Base-by-base conservation (phyloP, 352 stramenopile genomes). In the Phytophthora fragariaefolia region DNA sequence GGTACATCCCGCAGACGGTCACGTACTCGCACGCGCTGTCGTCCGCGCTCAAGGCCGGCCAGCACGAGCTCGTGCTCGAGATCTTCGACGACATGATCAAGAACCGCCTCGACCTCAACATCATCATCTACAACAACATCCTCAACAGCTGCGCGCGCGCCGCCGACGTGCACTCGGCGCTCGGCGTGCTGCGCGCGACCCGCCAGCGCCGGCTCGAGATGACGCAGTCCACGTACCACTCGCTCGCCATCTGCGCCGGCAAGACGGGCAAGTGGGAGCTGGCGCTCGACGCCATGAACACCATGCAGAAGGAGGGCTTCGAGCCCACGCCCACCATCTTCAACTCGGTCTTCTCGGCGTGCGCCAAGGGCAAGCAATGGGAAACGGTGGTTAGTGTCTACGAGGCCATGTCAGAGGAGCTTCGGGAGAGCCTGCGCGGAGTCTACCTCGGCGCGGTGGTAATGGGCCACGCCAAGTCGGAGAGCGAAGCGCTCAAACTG, bases 61-160 rank as follows among this genome's bases (percentile, higher is more conserved):
- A 92, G 56, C 87, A 96, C 56, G 87, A 93, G 62, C 74, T 96
- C 18, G 87, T 96, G 71, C 83, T 96, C 34, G 83, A 96, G 71
- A 93, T 96, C 58, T 96, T 96, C 61, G 85, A 93, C 66, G 87
- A 96, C 54, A 91, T 96, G 83, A 73, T 96, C 38, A 76, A 71
- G 49, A 82, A 94, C 63, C 79, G 83, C 22, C 69, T 92, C 23
- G 81, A 94, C 7, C 74, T 85, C 15, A 83, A 75, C 22, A 90
- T 92, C 42, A 68, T 96, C 26, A 92, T 90, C 56, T 93, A 92
- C 80, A 95, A 95, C 69, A 95, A 80, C 60, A 90, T 95, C 27
- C 76, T 96, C 47, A 93, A 94, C 71, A 92, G 82, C 57, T 96
- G 87, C 42, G 87, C 83, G 17, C 84, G 85, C 26, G 77, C 88